Evolutionary conservation across 352 stramenopile genomes (phyloP).

Genomic region (Phytophthora pluvialis): DNA sequence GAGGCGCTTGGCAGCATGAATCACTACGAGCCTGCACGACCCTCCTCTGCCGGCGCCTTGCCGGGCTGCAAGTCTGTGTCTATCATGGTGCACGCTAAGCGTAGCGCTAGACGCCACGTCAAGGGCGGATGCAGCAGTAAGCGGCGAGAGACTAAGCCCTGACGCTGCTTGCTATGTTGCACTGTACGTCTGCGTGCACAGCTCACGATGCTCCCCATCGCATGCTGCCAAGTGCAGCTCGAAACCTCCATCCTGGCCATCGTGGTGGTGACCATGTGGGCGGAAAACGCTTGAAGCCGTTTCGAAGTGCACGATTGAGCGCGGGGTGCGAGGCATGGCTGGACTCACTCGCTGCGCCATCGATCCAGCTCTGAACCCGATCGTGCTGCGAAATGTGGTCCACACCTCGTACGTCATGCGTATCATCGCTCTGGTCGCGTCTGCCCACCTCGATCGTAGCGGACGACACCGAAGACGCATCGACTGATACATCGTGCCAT

Average conservation of each 20-base stretch:
- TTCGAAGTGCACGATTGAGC: conserved; percentile 10
- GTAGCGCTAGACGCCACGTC: no score
- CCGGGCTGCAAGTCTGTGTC: no score
- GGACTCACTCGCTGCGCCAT: neutral
- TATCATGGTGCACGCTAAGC: no score
- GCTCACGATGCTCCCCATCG: neutral
- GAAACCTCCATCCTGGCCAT: conserved; percentile 5
- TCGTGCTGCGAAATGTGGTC: conserved; percentile 11
- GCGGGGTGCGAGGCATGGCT: conserved; percentile 1
- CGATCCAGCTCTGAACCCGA: neutral
- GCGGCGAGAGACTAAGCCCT: neutral
- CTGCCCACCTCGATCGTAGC: conserved; percentile 5
- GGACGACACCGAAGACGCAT: neutral
- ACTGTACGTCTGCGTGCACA: neutral
- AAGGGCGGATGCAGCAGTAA: neutral
- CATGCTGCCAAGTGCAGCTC: neutral
- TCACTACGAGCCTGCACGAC: neutral
- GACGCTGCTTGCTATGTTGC: neutral
- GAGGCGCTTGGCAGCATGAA: neutral
- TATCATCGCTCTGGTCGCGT: conserved; percentile 17
- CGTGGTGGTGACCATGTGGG: conserved; percentile 13
- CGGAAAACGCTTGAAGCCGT: conserved; percentile 19
- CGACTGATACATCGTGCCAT: conserved; percentile 9
- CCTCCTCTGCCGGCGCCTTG: neutral
- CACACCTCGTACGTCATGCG: conserved; percentile 16